Evolutionary conservation across 1,139 yeast genomes (phyloP), one percentile per base, ranked within the genome.

Genomic region (Debaryomyces robertsiae): DNA sequence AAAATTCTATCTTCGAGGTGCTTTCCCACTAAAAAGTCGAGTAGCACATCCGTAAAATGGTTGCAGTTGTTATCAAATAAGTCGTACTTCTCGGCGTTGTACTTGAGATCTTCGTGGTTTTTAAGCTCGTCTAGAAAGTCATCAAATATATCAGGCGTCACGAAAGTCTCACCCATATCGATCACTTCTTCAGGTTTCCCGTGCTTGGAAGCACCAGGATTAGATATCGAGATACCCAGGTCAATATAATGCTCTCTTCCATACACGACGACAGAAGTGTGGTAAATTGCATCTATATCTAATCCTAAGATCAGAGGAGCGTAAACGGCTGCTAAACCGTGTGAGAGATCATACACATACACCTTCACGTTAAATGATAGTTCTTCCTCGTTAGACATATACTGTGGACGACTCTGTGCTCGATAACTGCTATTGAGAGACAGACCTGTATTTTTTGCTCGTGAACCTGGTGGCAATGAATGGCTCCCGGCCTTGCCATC

Each of bases 51-150:
- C 11, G 84, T 72, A 61, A 83, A 82, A 49, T 83, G 85, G 60
- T 83, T 83, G 58, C 90, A 83, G 54, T 83, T 83, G 59, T 82
- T 82, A 41, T 75, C 75, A 46, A 83, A 81, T 46, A 83, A 61
- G 47, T 82, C 81, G 56, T 83, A 83, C 17, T 61, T 67, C 6
- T 63, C 63, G 1, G 79, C 75, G 28, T 72, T 67, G 53, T 71
- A 82, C 47, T 69, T 70, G 46, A 49, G 46, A 18, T 68, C 75
- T 9, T 67, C 68, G 39, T 65, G 64, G 36, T 53, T 46, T 18
- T 61, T 61, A 28, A 82, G 58, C 35, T 81, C 84, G 3, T 65
- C 66, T 34, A 83, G 50, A 52, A 71, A 82, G 34, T 79, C 87
- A 16, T 63, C 59, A 24, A 81, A 65, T 3, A 81, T 61, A 7